These are phyloP conservation scores for Verticillium zaregamsianum DNA, from an alignment of 2,329 filamentous ascomycete genomes.

Conservation along the genomic window DNA sequence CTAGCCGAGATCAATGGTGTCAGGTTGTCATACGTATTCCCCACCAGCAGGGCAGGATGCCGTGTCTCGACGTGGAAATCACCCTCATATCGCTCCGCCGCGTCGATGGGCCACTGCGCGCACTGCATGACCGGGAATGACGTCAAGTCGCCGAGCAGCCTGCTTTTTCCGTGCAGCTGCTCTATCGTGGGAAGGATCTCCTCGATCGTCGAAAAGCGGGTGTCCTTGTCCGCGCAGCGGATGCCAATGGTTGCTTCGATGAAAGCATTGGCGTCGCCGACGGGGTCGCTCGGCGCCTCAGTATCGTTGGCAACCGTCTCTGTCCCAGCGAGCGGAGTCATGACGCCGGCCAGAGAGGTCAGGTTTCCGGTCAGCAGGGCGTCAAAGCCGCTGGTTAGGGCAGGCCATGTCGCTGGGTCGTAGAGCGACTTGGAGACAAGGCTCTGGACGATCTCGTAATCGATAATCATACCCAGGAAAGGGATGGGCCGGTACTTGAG, in stretches of 20 bases:
- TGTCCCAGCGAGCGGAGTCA: not conserved
- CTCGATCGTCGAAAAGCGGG: conserved; percentile 19
- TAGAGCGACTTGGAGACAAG: conserved; percentile 15
- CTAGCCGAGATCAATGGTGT: conserved; percentile 32
- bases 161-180: conserved; percentile 20
- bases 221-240: conserved; percentile 27
- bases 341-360: not conserved
- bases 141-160: conserved; percentile 17
- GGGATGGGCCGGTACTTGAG: conserved; percentile 18
- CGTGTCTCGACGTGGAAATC: conserved; percentile 25
- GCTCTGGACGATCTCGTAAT: not conserved
- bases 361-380: not conserved
- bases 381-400: not conserved
- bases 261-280: not conserved
- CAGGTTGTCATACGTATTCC: conserved; percentile 30
- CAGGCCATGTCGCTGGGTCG: conserved; percentile 5
- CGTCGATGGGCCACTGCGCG: conserved; percentile 30
- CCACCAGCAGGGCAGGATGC: conserved; percentile 30
- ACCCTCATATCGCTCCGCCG: conserved; percentile 28
- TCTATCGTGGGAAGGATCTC: conserved; percentile 19
- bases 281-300: not conserved
- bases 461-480: conserved; percentile 8
- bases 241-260: conserved; percentile 17
- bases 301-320: not conserved
- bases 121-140: conserved; percentile 19